Base-by-base conservation (phyloP, 2,329 filamentous ascomycete species). In the Pyricularia pennisetigena region DNA sequence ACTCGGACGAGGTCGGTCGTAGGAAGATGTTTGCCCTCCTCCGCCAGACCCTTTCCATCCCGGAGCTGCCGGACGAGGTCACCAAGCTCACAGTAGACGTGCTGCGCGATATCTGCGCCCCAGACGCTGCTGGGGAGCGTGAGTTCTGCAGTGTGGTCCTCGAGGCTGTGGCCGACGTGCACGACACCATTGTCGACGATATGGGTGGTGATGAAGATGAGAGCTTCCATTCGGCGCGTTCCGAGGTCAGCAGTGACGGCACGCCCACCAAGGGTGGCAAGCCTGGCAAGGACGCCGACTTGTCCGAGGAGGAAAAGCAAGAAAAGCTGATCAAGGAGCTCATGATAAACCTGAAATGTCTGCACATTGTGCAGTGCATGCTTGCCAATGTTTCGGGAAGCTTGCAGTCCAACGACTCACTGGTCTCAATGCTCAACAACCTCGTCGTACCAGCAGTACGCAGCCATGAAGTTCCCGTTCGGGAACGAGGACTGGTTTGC, bases 371-470 rank as follows among this genome's bases (percentile, higher is more conserved):
- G 29, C 93, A 97, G 78, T 98, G 93, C 82, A 97, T 98, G 91
- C 85, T 99, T 67, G 89, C 96, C 75, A 97, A 98, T 75, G 92
- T 99, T 10, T 86, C 91, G 67, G 92, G 93, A 70, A 91, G 91
- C 74, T 82, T 98, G 54, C 93, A 97, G 78, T 87, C 94, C 72
- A 97, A 97, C 76, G 89, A 91, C 69, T 90, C 97, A 75, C 81
- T 98, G n/a, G 92, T 97, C 4, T 92, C 92, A n/a, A 97, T 98
- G 91, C 84, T 99, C 66, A 98, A 99, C 82, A 98, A 95, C 72
- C 85, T 99, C 9, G 92, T 99, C 62, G 93, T 99, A 2, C 95
- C 95, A 7, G 95, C 95, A 30, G 94, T 99, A 20, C 89, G 94
- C 72, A 95, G 91, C 74, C 93, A 97, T 73, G 94, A 98, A 76